Conservation (phyloP, 2,329 filamentous ascomycete species). For the Polytolypa hystricis region DNA sequence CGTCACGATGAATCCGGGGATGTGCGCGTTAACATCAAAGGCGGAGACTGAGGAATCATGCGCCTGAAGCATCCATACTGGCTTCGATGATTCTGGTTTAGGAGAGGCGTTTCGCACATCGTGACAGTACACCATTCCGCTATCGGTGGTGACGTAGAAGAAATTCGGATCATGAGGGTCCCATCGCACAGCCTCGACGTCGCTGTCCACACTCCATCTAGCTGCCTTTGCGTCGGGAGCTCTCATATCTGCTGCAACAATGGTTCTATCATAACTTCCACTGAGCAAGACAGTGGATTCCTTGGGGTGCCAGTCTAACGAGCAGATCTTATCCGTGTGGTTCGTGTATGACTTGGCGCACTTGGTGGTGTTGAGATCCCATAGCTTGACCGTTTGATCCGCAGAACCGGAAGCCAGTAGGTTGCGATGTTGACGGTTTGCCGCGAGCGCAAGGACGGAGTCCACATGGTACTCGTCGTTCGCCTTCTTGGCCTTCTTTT, state of each 20-base stretch:
- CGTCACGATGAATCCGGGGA: conserved; percentile 87
- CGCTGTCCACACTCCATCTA: conserved; percentile 87
- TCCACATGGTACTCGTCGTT: conserved; percentile 93
- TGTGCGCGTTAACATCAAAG: conserved; percentile 80
- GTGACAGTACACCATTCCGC: conserved; percentile 82
- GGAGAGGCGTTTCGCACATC: conserved; percentile 69
- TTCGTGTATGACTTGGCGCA: conserved; percentile 93
- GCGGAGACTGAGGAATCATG: conserved; percentile 86
- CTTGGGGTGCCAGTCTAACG: conserved; percentile 79
- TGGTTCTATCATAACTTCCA: conserved; percentile 88
- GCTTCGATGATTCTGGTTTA: conserved; percentile 63
- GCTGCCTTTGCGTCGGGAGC: conserved; percentile 72
- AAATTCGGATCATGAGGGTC: conserved; percentile 84
- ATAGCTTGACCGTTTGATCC: conserved; percentile 94
- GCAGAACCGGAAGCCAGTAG: conserved; percentile 89
- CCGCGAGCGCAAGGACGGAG: conserved; percentile 78
- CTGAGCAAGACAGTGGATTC: conserved; percentile 83
- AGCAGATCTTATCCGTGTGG: conserved; percentile 97
- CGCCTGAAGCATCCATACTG: conserved; percentile 89
- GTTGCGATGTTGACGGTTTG: conserved; percentile 88
- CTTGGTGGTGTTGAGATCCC: conserved; percentile 85
- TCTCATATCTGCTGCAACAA: conserved; percentile 93
- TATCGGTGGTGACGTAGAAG: conserved; percentile 93
- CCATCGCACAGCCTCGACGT: conserved; percentile 88
- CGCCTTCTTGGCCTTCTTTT: conserved; percentile 77